Conservation (phyloP, 2,329 filamentous ascomycete species). For the Neonectria neomacrospora region DNA sequence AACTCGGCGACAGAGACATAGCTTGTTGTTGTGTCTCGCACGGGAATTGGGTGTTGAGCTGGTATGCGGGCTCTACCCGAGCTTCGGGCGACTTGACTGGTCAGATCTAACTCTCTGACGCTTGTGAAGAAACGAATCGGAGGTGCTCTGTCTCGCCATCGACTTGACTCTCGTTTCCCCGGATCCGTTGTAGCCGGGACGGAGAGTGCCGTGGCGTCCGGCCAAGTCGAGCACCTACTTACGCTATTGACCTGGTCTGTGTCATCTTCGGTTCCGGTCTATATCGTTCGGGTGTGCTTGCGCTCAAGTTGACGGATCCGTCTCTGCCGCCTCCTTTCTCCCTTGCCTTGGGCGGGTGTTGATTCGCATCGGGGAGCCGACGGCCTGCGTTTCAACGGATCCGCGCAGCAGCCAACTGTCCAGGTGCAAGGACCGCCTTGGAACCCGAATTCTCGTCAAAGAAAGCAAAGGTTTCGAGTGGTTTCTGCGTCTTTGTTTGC, state of each 20-base stretch:
- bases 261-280: neutral
- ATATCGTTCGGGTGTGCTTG: neutral
- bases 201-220: neutral
- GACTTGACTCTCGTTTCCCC: neutral
- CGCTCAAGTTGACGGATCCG: neutral
- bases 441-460: no score
- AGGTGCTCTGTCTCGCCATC: neutral
- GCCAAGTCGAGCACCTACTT: neutral
- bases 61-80: constrained; percentile 1
- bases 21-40: constrained; percentile 2
- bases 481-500: neutral
- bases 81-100: constrained; percentile 5
- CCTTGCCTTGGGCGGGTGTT: neutral
- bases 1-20: constrained; percentile 1
- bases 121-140: neutral
- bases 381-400: neutral
- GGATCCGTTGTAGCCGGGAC: neutral
- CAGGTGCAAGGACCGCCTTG: neutral
- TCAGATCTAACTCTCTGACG: neutral
- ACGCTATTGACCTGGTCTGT: neutral
- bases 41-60: neutral
- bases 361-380: neutral
- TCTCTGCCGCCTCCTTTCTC: constrained; percentile 8
- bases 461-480: neutral
- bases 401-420: neutral